phyloP scores from a whole-genome alignment of 2,329 filamentous ascomycete genomes.

The Scedosporium aurantiacum region DNA sequence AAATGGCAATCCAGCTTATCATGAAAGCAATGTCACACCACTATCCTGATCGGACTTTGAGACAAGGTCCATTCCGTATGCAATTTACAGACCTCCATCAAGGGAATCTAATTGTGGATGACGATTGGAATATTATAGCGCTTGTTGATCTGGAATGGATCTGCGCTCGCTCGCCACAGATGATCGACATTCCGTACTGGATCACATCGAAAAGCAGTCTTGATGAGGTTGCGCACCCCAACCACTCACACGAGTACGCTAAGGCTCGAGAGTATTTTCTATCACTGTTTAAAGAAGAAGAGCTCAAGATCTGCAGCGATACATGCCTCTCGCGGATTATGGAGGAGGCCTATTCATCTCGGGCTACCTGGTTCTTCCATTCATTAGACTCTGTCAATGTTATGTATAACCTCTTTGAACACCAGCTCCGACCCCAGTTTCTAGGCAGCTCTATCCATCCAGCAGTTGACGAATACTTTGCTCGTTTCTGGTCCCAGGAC shows the following conservation, averaged over 20 bases:
- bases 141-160: conserved; percentile 26
- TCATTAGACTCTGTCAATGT: too few relatives aligned
- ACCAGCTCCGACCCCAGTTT: too few relatives aligned
- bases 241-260: neutral
- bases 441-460: too few relatives aligned
- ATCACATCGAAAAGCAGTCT: conserved; percentile 11
- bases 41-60: conserved; percentile 14
- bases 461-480: too few relatives aligned
- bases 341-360: neutral
- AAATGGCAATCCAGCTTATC: conserved; percentile 19
- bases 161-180: conserved; percentile 17
- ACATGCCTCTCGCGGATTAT: neutral
- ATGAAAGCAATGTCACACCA: conserved; percentile 14
- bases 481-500: too few relatives aligned
- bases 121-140: conserved; percentile 22
- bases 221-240: conserved; percentile 8
- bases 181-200: conserved; percentile 13
- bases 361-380: neutral
- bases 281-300: neutral
- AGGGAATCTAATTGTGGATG: conserved; percentile 24
- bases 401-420: too few relatives aligned
- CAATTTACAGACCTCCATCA: conserved; percentile 21
- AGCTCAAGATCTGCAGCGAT: neutral
- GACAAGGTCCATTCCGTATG: conserved; percentile 18
- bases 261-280: neutral